Evolutionary conservation across 768 basidiomycete species (phyloP).

Genomic region (Mycena sanguinolenta): DNA sequence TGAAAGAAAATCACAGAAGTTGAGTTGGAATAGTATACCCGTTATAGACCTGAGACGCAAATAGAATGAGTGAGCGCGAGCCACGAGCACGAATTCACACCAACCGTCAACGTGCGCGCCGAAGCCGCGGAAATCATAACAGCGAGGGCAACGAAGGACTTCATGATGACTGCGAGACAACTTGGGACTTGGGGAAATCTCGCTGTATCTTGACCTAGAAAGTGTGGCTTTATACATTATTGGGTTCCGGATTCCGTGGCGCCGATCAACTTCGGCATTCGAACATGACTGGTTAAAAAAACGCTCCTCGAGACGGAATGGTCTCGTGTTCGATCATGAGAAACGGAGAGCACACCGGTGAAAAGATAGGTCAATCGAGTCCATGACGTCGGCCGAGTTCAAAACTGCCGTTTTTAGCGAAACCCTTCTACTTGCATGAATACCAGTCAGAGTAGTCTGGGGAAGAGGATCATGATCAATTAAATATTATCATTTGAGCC

Average conservation of each 20-base stretch:
- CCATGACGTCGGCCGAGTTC: constrained; percentile 1
- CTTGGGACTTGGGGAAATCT: not conserved
- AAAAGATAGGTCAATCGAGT: not conserved
- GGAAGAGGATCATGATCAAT: not conserved
- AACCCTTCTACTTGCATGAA: no score
- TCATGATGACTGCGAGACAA: constrained; percentile 4
- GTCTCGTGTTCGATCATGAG: not conserved
- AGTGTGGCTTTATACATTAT: no score
- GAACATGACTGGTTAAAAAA: no score
- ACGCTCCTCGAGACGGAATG: not conserved
- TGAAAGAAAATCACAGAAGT: no score
- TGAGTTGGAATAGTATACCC: no score
- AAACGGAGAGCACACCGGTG: not conserved
- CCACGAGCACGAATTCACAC: not conserved
- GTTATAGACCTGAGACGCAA: constrained; percentile 13
- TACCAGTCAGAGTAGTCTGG: not conserved
- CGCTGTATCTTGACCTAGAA: no score
- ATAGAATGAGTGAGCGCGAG: no score
- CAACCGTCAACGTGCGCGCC: constrained; percentile 20
- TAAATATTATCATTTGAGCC: not conserved
- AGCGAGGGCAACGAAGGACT: constrained; percentile 37
- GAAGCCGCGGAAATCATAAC: constrained; percentile 18
- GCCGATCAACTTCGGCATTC: no score
- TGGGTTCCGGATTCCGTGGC: no score
- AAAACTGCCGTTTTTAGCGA: not conserved